Evolutionary conservation across 768 basidiomycete species (phyloP).

Genomic region (Macrolepiota fuliginosa): DNA sequence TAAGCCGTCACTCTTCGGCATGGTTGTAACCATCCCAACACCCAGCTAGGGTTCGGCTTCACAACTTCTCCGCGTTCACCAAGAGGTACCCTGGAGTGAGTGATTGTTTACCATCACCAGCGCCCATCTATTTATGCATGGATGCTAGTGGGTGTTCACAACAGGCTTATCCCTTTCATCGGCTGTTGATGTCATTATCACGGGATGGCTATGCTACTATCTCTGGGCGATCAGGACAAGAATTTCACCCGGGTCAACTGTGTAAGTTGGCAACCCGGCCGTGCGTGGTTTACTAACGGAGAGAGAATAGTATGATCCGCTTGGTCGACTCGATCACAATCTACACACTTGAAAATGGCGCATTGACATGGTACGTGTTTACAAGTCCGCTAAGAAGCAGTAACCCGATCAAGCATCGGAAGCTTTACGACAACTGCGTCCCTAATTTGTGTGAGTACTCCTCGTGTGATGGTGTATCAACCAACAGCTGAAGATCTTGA

Average conservation of each 20-base stretch:
- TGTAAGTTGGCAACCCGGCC: background rate
- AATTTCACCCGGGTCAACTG: constrained; percentile 32
- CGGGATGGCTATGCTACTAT: constrained; percentile 40
- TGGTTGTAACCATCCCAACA: background rate
- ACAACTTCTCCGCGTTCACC: constrained; percentile 21
- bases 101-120: constrained; percentile 11
- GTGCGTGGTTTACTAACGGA: background rate
- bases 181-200: constrained; percentile 48
- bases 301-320: constrained; percentile 37
- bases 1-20: constrained; percentile 10
- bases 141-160: constrained; percentile 44
- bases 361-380: constrained; percentile 40
- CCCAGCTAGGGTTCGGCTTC: constrained; percentile 30
- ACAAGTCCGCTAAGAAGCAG: background rate
- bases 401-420: background rate
- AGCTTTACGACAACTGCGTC: constrained; percentile 41
- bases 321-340: constrained; percentile 45
- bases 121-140: background rate
- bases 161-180: constrained; percentile 48
- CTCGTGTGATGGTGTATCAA: background rate
- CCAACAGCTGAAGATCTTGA: background rate
- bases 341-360: constrained; percentile 53
- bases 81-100: constrained; percentile 20
- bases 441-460: constrained; percentile 36
- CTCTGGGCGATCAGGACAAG: constrained; percentile 36